Percentiles rank a stretch among this genome's conserved stretches.
phyloP scores from a whole-genome alignment of 1,284 basidiomycete species.

The Tilletia horrida region DNA sequence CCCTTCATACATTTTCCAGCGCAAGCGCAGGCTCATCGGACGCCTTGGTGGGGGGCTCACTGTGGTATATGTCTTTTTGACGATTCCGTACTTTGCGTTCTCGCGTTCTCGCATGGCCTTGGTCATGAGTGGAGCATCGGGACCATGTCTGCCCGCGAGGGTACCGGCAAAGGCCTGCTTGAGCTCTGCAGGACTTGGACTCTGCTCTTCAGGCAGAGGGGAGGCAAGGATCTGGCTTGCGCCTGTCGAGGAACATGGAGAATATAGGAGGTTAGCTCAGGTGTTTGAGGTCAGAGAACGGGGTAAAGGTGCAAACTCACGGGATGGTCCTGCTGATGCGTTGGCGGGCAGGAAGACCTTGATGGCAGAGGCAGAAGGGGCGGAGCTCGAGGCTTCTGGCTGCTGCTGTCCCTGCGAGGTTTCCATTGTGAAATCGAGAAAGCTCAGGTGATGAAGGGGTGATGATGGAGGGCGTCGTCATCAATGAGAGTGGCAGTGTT shows the following conservation, averaged over 20 bases:
- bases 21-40: not conserved
- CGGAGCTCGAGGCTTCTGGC: not conserved
- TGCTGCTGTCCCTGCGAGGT: too few relatives aligned
- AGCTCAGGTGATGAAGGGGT: not conserved
- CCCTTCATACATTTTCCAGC: too few relatives aligned
- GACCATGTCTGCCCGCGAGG: constrained; percentile 64
- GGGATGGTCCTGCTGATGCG: constrained; percentile 5
- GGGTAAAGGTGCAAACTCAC: not conserved
- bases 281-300: not conserved
- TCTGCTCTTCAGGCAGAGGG: constrained; percentile 55
- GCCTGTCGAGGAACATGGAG: not conserved
- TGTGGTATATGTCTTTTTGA: constrained; percentile 68
- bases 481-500: too few relatives aligned
- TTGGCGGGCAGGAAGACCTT: constrained; percentile 12
- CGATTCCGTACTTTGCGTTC: constrained; percentile 59
- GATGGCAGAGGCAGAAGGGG: not conserved
- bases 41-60: constrained; percentile 57
- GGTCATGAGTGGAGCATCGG: constrained; percentile 74
- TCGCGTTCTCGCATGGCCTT: constrained; percentile 67
- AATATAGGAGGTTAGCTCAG: not conserved
- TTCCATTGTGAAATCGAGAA: not conserved
- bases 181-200: constrained; percentile 71
- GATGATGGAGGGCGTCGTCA: not conserved
- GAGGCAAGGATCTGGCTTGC: not conserved
- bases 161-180: constrained; percentile 66